Evolutionary conservation across 345 rosid genomes (phyloP), one percentile per base, ranked within the genome.

Genomic region (Boechera retrofracta): DNA sequence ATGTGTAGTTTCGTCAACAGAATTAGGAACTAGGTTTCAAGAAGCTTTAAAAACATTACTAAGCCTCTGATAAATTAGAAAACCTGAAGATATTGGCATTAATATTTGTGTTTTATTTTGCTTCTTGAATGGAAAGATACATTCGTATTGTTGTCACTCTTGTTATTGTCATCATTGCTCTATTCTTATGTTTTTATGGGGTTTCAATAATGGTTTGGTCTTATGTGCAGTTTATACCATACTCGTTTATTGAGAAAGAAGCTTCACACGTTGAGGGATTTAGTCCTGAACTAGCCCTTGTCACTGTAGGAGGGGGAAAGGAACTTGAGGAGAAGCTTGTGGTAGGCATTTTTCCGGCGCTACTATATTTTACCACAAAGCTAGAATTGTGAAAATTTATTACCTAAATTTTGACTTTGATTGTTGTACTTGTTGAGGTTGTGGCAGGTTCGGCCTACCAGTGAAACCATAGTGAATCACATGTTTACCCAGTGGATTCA

Each of bases 401-500:
- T 86, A 68, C 81, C 86, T 82, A 84, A 86, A 86, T 81, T 83
- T 85, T 84, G 87, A 85, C 77, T 88, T 87, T 90, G 94, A 89
- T 85, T 87, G 84, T 83, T 82, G 77, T 72, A 69, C 79, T 87
- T 79, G 82, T 59, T 90, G 97, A 89, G 97, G 92, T 85, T 87
- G 84, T 92, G 90, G 86, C 99, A 95, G 97, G 97, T 95, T 82
- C 78, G 99, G 75, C 96, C 99, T 55, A 92, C 97, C 13, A 92
- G 98, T 78, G 97, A 92, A 85, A 95, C 97, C 42, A 95, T 92
- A 7, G 98, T 92, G 74, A 92, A 90, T 89, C 97, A 89, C 80
- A 89, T 91, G 98, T 91, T 95, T 82, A 91, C 99, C 1, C 98
- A 92, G 78, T 92, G 99, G 98, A 92, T 90, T 80, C 96, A 92